A percentile compares a stretch with the other conserved stretches of the same genome.
These are phyloP conservation scores for Mycogone perniciosa DNA, from an alignment of 2,329 filamentous ascomycete species.

Conservation along the genomic window DNA sequence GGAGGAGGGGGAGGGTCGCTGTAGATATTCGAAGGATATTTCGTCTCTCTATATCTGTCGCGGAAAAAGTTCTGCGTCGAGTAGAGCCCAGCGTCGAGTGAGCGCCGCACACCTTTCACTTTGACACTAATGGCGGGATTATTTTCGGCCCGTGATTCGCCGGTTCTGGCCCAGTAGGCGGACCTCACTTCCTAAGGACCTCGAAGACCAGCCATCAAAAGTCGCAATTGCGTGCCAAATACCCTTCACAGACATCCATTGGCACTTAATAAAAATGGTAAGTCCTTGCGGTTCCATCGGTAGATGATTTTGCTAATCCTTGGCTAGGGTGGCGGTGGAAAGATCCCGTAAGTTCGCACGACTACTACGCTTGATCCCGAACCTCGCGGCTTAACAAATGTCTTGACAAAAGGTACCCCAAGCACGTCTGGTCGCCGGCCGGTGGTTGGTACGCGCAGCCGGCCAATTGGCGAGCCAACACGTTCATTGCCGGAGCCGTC, in stretches of 20 bases:
- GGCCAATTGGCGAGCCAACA: conserved; percentile 92
- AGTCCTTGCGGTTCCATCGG: conserved; percentile 15
- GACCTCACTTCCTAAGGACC: conserved; percentile 3
- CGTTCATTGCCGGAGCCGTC: conserved; percentile 63
- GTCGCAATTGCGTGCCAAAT: conserved; percentile 27
- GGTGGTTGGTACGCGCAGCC: conserved; percentile 98
- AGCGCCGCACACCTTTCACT: conserved; percentile 11
- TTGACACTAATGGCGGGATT: conserved; percentile 10
- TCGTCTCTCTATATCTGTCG: conserved; percentile 1
- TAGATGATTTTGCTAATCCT: conserved; percentile 32
- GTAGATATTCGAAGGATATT: neutral
- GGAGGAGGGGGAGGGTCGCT: neutral
- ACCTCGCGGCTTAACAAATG: conserved; percentile 2
- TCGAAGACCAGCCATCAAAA: conserved; percentile 17
- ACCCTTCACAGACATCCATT: conserved; percentile 26
- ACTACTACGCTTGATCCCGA: neutral
- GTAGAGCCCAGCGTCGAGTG: conserved; percentile 13
- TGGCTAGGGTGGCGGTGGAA: conserved; percentile 66
- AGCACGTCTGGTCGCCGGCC: conserved; percentile 98
- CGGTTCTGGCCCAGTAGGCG: conserved; percentile 4
- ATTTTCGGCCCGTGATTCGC: conserved; percentile 13
- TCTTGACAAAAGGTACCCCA: conserved; percentile 65
- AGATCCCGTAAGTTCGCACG: conserved; percentile 45
- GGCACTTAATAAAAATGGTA: conserved; percentile 50
- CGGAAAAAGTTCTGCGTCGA: conserved; percentile 11